Conservation (phyloP, 495 filamentous ascomycete species). For the Beverwykella pulmonaria region DNA sequence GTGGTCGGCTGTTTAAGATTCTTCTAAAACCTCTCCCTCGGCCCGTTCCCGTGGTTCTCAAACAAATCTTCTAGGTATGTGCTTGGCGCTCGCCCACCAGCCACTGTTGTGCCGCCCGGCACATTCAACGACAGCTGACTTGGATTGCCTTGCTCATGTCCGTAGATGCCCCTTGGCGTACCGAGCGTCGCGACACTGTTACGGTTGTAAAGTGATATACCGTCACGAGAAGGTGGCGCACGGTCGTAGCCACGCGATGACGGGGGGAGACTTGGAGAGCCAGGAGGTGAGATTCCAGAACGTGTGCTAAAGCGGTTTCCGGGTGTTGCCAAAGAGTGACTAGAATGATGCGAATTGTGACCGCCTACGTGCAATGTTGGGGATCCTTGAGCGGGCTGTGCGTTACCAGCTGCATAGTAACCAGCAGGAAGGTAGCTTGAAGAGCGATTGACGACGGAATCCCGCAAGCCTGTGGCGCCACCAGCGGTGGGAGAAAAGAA, state of each 20-base stretch:
- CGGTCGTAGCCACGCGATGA: conserved; percentile 33
- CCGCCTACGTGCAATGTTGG: conserved; percentile 54
- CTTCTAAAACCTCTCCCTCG: conserved; percentile 38
- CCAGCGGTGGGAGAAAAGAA: conserved; percentile 95
- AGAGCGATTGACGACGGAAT: conserved; percentile 55
- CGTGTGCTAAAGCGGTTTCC: conserved; percentile 40
- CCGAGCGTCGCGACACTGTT: conserved; percentile 37
- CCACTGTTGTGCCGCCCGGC: conserved; percentile 60
- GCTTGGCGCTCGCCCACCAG: conserved; percentile 73
- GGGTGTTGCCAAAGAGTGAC: conserved; percentile 53
- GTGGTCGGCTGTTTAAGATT: not conserved
- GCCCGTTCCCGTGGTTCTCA: conserved; percentile 60
- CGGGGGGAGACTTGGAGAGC: conserved; percentile 60
- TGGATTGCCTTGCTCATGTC: conserved; percentile 56
- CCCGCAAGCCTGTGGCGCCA: conserved; percentile 45
- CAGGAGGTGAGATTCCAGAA: conserved; percentile 63
- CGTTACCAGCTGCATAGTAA: conserved; percentile 77
- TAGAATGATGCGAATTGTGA: conserved; percentile 47
- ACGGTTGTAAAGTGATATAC: conserved; percentile 34
- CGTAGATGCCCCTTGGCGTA: conserved; percentile 41
- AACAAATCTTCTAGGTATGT: conserved; percentile 93
- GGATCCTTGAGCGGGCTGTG: conserved; percentile 54
- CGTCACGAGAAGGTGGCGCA: conserved; percentile 47
- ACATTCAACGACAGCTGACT: conserved; percentile 70
- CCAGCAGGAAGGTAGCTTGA: conserved; percentile 84